Evolutionary conservation across 257 asterid species (phyloP), one percentile per base, ranked within the genome.

Genomic region (Cordia subcordata): DNA sequence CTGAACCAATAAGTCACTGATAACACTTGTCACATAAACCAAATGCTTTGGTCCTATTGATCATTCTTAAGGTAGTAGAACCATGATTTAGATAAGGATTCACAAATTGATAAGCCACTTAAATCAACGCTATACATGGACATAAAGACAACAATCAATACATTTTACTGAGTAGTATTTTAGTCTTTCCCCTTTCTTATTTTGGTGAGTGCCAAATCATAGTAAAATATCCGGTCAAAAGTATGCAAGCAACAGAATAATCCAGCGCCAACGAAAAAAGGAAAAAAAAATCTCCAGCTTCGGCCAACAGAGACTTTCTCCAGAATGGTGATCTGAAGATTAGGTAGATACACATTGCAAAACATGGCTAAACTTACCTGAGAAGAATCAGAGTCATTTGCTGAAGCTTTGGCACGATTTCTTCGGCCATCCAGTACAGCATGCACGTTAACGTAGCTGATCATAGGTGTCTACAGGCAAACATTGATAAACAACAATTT

Each of bases 381-480:
- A 76, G 97, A 89, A 65, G 75, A 66, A 63, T 86, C 97, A 57
- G 99, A 85, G 73, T 93, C 96, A 59, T 77, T 67, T 1, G 95
- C 79, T 11, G 94, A 87, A 72, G 86, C 91, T 82, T 85, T 93
- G 50, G 97, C 99, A 13, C 82, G 96, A 68, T 80, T 74, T 74
- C 97, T 80, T 69, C 99, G 78, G 64, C 90, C 97, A 68, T 93
- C 97, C 60, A 93, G 76, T 64, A 89, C 88, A 21, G 94, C 97
- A 74, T 93, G 99, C 62, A 87, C 99, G 68, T 93, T 89, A 39
- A 93, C 83, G 68, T 93, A 93, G 77, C 96, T 89, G 68, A 93
- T 72, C 99, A 93, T 84, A 35, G 99, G 99, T 13, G 97, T 93
- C 99, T 89, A 69, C 61, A 49, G 54, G 42, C 39, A 21, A 74